Conservation (phyloP, 1,284 basidiomycete genomes). For the Leccinum subrobustum region DNA sequence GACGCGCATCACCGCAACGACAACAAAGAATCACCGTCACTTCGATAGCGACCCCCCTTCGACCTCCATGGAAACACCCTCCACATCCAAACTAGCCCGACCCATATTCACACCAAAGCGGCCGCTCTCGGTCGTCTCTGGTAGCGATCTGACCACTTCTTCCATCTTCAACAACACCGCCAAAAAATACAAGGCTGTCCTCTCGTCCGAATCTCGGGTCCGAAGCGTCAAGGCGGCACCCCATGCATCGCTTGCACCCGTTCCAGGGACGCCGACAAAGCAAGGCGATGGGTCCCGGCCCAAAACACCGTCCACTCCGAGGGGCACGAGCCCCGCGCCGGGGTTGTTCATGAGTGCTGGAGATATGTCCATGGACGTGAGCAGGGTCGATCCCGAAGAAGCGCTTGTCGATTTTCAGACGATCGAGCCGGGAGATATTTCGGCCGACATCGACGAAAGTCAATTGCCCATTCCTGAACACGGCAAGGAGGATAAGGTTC, state of each 20-base stretch:
- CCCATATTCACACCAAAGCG: slow-evolving; percentile 54
- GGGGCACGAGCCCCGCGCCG: slow-evolving; percentile 46
- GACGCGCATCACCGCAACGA: background rate
- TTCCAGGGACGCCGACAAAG: slow-evolving; percentile 55
- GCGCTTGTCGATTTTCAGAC: slow-evolving; percentile 71
- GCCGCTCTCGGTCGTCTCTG: slow-evolving; percentile 39
- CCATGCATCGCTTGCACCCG: slow-evolving; percentile 41
- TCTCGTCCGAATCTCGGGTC: slow-evolving; percentile 58
- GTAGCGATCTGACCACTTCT: slow-evolving; percentile 34
- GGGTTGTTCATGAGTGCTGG: slow-evolving; percentile 47
- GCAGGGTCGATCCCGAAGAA: slow-evolving; percentile 71
- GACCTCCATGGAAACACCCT: slow-evolving; percentile 19
- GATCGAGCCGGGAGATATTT: slow-evolving; percentile 66
- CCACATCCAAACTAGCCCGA: slow-evolving; percentile 33
- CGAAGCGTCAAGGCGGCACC: slow-evolving; percentile 38
- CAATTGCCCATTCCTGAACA: slow-evolving; percentile 44
- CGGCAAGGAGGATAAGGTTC: slow-evolving; percentile 78
- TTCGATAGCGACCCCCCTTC: slow-evolving; percentile 3
- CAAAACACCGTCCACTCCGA: slow-evolving; percentile 53
- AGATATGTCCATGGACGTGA: slow-evolving; percentile 68
- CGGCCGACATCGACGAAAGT: slow-evolving; percentile 62
- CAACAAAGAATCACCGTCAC: background rate
- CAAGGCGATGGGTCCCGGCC: slow-evolving; percentile 42
- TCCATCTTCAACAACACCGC: slow-evolving; percentile 46
- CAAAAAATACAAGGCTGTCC: slow-evolving; percentile 66